A percentile compares a stretch with the other conserved stretches of the same genome.
phyloP scores from a whole-genome alignment of 2,329 filamentous ascomycete genomes.

The Fonsecaea multimorphosa region DNA sequence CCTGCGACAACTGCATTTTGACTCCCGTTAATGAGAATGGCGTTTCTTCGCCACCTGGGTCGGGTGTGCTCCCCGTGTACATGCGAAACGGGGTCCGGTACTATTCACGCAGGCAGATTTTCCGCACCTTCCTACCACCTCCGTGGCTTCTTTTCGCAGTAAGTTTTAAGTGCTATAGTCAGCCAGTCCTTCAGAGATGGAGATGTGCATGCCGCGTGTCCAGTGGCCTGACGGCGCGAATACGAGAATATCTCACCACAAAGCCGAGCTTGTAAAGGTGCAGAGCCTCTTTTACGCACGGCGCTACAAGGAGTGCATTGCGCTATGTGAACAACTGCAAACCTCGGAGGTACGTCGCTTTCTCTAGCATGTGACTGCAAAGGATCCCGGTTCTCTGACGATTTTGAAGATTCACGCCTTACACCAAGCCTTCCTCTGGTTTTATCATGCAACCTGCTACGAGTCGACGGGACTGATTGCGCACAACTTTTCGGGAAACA shows the following conservation, averaged over 20 bases:
- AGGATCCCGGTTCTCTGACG: neutral
- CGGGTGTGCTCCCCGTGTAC: neutral
- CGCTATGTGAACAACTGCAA: slow-evolving; percentile 33
- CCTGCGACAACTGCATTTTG: neutral
- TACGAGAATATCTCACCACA: slow-evolving; percentile 23
- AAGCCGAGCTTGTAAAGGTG: slow-evolving; percentile 28
- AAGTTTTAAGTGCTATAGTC: neutral
- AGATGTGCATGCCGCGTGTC: slow-evolving; percentile 15
- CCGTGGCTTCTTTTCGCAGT: neutral
- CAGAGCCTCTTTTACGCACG: slow-evolving; percentile 30
- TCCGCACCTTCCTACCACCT: neutral
- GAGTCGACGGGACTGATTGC: slow-evolving; percentile 38
- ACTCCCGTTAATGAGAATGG: neutral
- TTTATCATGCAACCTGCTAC: slow-evolving; percentile 38
- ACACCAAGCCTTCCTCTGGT: slow-evolving; percentile 37
- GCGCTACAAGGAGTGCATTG: slow-evolving; percentile 36
- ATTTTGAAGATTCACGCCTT: slow-evolving; percentile 34
- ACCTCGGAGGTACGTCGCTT: slow-evolving; percentile 22
- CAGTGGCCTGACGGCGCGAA: slow-evolving; percentile 3
- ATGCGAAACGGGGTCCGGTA: slow-evolving; percentile 9
- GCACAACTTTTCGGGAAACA: slow-evolving; percentile 38
- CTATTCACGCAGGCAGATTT: neutral
- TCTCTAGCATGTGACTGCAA: neutral
- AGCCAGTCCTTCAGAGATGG: slow-evolving; percentile 5
- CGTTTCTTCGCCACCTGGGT: neutral